phyloP scores from a whole-genome alignment of 1,284 basidiomycete genomes.

The Moesziomyces sp. region DNA sequence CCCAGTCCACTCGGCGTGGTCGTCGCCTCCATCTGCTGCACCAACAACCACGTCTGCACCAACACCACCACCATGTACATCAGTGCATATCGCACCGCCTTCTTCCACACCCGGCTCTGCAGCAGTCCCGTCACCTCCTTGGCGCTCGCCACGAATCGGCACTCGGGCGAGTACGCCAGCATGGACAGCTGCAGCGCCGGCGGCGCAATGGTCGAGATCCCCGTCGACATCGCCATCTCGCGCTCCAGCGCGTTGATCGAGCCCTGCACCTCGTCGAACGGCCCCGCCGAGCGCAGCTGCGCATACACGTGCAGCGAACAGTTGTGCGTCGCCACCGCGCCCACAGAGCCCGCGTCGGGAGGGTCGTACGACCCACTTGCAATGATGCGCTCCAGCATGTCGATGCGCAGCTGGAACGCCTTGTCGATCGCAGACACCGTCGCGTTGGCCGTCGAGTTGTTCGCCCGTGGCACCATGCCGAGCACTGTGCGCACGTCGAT shows the following conservation, averaged over 20 bases:
- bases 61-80: conserved; percentile 54
- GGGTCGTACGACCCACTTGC: conserved; percentile 36
- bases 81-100: conserved; percentile 55
- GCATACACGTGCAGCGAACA: conserved; percentile 67
- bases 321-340: conserved; percentile 22
- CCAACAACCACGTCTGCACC: conserved; percentile 55
- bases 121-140: conserved; percentile 34
- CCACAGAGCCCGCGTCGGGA: not conserved
- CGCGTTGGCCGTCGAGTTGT: conserved; percentile 26
- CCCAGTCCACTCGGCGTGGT: conserved; percentile 55
- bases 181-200: conserved; percentile 48
- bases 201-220: conserved; percentile 44
- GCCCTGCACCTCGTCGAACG: conserved; percentile 10
- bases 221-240: conserved; percentile 56
- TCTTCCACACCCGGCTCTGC: conserved; percentile 56
- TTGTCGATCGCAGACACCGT: conserved; percentile 59
- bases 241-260: conserved; percentile 60
- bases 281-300: conserved; percentile 55
- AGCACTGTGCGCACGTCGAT: conserved; percentile 41
- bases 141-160: conserved; percentile 60
- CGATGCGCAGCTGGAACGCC: conserved; percentile 57
- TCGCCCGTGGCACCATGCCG: conserved; percentile 16
- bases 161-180: conserved; percentile 62
- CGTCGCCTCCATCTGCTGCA: conserved; percentile 65
- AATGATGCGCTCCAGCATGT: conserved; percentile 38